Percentiles rank a stretch among this genome's conserved stretches.
phyloP scores from a whole-genome alignment of 2,329 filamentous ascomycete genomes.

The Penicillium sp. region DNA sequence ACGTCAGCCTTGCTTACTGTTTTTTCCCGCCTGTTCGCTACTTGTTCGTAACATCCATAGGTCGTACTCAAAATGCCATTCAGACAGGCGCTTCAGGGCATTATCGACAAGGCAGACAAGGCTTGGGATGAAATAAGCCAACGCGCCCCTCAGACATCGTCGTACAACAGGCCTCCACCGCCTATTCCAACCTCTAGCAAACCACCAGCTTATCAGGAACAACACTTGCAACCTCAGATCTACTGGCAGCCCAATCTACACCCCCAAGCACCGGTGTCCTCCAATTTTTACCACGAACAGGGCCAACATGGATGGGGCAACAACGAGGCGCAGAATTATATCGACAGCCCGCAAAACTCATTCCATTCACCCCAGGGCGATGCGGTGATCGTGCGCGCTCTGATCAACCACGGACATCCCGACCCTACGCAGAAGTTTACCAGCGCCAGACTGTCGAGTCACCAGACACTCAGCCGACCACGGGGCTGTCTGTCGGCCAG shows the following conservation, averaged over 20 bases:
- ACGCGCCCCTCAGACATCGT: constrained; percentile 6
- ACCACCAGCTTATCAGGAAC: constrained; percentile 16
- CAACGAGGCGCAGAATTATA: constrained; percentile 23
- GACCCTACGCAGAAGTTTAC: constrained; percentile 22
- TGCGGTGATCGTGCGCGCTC: constrained; percentile 21
- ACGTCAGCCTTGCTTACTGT: constrained; percentile 17
- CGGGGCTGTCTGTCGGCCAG: constrained; percentile 23
- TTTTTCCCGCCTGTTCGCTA: constrained; percentile 4
- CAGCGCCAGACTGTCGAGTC: constrained; percentile 23
- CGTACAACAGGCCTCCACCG: constrained; percentile 16
- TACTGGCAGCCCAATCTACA: constrained; percentile 23
- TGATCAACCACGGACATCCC: constrained; percentile 22
- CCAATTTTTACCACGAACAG: constrained; percentile 22
- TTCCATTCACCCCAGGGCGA: constrained; percentile 22
- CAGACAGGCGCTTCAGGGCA: constrained; percentile 22
- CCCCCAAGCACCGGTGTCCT: constrained; percentile 17
- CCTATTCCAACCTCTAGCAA: constrained; percentile 21
- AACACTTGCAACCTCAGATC: constrained; percentile 18
- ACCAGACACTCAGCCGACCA: constrained; percentile 20
- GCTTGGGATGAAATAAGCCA: constrained; percentile 19
- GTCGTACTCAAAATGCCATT: constrained; percentile 21
- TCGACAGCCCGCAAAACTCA: constrained; percentile 22
- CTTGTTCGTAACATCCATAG: constrained; percentile 10
- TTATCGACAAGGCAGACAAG: constrained; percentile 22
- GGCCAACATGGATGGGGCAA: constrained; percentile 25